These are phyloP conservation scores for Paspalum notatum DNA, from an alignment of 176 grass and related monocot genomes.

Conservation along the genomic window DNA sequence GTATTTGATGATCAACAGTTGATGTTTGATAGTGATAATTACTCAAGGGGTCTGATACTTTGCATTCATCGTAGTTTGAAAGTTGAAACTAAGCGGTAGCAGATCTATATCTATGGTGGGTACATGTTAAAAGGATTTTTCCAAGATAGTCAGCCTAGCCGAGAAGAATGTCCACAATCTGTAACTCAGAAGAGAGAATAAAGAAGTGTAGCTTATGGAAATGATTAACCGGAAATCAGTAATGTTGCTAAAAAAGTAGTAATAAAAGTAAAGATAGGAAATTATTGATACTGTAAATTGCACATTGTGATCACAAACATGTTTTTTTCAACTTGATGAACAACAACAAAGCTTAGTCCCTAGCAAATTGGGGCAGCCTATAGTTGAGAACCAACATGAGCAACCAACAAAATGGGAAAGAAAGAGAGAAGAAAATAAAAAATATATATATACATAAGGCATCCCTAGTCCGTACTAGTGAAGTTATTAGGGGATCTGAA, in stretches of 20 bases:
- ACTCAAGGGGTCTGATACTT: not conserved
- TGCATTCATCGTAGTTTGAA: not conserved
- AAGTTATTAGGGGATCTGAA: too few relatives aligned
- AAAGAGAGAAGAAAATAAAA: too few relatives aligned
- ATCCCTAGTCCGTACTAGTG: too few relatives aligned
- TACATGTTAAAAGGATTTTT: not conserved
- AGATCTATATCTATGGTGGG: conserved; percentile 4
- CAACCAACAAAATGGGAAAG: too few relatives aligned
- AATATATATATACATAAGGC: too few relatives aligned
- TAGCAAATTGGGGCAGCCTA: too few relatives aligned
- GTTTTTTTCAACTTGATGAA: not conserved
- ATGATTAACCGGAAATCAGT: not conserved
- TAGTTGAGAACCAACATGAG: too few relatives aligned
- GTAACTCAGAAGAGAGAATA: conserved; percentile 1
- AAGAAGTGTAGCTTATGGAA: not conserved
- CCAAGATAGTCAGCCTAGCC: not conserved
- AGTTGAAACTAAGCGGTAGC: not conserved
- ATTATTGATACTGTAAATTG: not conserved
- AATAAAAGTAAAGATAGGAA: conserved; percentile 1
- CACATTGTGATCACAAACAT: not conserved
- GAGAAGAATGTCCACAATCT: not conserved
- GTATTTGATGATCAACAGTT: not conserved
- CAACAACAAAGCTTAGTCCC: too few relatives aligned
- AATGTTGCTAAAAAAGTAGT: not conserved
- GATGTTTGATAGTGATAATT: not conserved